Base-by-base conservation (phyloP, 257 asterid genomes). In the Penstemon newberryi region DNA sequence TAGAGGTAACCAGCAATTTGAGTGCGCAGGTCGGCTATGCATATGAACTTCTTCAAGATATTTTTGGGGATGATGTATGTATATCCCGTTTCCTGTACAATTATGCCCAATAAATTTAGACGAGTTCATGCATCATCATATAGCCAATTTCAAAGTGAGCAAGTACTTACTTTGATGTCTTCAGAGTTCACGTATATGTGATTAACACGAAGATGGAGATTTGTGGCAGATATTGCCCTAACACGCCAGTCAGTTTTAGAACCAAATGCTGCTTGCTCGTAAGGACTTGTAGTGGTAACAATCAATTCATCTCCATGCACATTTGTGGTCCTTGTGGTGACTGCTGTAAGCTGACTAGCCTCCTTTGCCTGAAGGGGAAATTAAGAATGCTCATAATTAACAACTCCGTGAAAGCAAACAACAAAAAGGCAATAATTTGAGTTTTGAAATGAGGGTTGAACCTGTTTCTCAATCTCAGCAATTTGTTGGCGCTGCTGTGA, bases 201-300 rank as follows among this genome's bases (percentile, higher is more conserved):
- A 79, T 90, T 92, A 70, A 90, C 98, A 1, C 96, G 86, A 73
- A 92, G 97, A 79, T 92, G 87, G 38, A 92, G 97, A 70, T 90
- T 92, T 73, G 98, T 90, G 18, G 97, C 96, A 37, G 98, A 92
- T 73, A 92, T 90, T 67, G 97, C 98, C 80, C 98, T 82, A 49
- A 92, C 97, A 70, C 96, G 98, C 98, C 98, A 92, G 82, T 92
- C 96, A 4, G 97, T 92, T 83, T 92, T 90, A 4, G 98, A 83
- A 12, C 91, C 96, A 66, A 82, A 88, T 65, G 95, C 89, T 52
- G 90, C 87, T 78, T 92, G 98, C 83, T 90, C 97, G 53, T 86
- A 92, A 7, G 98, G 98, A 80, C 98, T 92, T 5, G 89, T 92
- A 0, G 98, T 92, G 46, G 98, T 90, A 51, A 92, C 98, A 38